Conservation (phyloP, 441 rosid genomes). For the Corymbia calophylla region DNA sequence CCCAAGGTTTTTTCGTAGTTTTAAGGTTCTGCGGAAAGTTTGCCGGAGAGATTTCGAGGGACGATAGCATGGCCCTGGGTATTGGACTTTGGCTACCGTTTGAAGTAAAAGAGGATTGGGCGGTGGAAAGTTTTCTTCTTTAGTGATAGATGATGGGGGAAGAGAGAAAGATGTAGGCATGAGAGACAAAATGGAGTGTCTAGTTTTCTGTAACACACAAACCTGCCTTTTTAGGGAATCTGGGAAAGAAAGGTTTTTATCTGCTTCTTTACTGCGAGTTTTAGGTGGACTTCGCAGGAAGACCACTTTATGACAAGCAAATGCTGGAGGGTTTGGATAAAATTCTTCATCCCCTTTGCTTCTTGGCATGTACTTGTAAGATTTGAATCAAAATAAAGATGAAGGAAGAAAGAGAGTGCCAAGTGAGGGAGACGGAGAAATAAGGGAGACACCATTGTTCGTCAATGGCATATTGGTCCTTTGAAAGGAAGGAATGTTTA, state of each 20-base stretch:
- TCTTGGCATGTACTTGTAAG: neutral
- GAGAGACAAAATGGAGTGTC: neutral
- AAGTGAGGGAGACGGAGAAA: neutral
- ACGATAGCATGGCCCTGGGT: neutral
- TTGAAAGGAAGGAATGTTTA: neutral
- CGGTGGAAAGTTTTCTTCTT: neutral
- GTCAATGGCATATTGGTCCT: neutral
- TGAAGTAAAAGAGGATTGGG: neutral
- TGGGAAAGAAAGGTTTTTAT: neutral
- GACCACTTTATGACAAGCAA: neutral
- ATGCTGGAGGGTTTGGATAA: neutral
- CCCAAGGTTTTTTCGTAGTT: neutral
- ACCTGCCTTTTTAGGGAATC: neutral
- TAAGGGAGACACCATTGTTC: neutral
- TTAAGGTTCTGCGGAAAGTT: neutral
- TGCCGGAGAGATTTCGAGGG: neutral
- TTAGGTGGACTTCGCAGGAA: neutral
- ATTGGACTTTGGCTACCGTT: neutral
- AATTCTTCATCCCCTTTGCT: neutral
- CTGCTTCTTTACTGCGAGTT: neutral
- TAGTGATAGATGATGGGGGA: neutral
- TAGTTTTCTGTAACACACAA: neutral
- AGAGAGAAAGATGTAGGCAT: neutral
- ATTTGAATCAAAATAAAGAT: neutral
- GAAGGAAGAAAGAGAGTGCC: neutral